These are phyloP conservation scores for Pseudomassariella vexata DNA, from an alignment of 2,329 filamentous ascomycete species.

Conservation along the genomic window DNA sequence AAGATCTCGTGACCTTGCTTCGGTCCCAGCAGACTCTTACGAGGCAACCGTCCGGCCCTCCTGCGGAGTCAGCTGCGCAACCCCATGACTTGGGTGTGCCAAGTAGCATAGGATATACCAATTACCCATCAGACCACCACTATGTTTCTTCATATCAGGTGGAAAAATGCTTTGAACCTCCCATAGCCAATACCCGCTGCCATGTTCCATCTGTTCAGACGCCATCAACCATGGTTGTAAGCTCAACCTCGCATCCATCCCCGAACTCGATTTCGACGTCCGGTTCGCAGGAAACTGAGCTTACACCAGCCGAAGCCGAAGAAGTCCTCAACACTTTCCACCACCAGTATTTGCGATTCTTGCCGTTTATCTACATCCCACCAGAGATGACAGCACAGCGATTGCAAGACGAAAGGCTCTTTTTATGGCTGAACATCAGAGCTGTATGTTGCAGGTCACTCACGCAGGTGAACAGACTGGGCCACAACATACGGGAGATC, in stretches of 20 bases:
- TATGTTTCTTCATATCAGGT: too few relatives aligned
- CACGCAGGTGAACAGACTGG: constrained; percentile 31
- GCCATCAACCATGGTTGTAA: background rate
- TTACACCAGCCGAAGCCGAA: constrained; percentile 17
- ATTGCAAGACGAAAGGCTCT: constrained; percentile 25
- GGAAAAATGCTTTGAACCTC: too few relatives aligned
- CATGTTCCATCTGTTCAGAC: background rate
- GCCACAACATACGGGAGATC: constrained; percentile 35
- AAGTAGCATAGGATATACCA: too few relatives aligned
- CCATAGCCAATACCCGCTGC: too few relatives aligned
- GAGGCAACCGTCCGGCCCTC: background rate
- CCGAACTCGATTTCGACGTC: background rate
- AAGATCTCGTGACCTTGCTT: constrained; percentile 22
- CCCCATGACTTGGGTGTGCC: too few relatives aligned
- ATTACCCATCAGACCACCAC: constrained; percentile 1
- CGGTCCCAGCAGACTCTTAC: constrained; percentile 11
- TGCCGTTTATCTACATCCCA: constrained; percentile 21
- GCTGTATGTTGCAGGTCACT: constrained; percentile 37
- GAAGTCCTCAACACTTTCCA: constrained; percentile 18
- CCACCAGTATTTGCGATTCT: constrained; percentile 15
- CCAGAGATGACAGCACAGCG: constrained; percentile 16
- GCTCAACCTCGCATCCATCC: background rate
- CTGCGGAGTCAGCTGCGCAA: background rate
- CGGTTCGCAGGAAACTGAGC: background rate
- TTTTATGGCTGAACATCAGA: constrained; percentile 45